These are phyloP conservation scores for Trichoderma sp. DNA, from an alignment of 2,329 filamentous ascomycete species.

Conservation along the genomic window DNA sequence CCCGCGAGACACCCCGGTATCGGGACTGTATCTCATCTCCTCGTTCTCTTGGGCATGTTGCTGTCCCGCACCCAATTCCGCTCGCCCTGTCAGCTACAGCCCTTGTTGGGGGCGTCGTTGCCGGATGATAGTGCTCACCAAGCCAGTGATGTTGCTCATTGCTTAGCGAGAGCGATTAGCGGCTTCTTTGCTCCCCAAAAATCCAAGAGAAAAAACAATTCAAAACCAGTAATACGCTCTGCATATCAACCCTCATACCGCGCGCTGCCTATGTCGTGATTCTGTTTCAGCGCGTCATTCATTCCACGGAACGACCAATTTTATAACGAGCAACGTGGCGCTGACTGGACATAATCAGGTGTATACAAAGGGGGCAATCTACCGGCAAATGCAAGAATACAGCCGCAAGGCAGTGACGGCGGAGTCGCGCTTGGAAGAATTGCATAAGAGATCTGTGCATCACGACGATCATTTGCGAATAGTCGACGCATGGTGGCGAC, in stretches of 20 bases:
- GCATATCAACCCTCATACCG: slow-evolving; percentile 20
- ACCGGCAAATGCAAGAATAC: slow-evolving; percentile 96
- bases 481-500: slow-evolving; percentile 91
- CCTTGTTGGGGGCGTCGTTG: slow-evolving; percentile 34
- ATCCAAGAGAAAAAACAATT: neutral
- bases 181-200: slow-evolving; percentile 28
- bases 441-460: slow-evolving; percentile 74
- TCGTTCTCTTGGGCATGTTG: neutral
- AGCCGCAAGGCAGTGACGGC: slow-evolving; percentile 84
- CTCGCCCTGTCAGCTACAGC: slow-evolving; percentile 30
- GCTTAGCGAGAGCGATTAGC: slow-evolving; percentile 36
- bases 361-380: slow-evolving; percentile 83
- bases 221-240: slow-evolving; percentile 20
- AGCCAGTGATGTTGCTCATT: slow-evolving; percentile 42
- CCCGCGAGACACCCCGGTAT: slow-evolving; percentile 13
- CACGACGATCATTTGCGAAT: slow-evolving; percentile 92
- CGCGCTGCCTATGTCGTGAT: slow-evolving; percentile 25
- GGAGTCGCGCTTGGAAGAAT: slow-evolving; percentile 77
- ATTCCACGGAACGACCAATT: slow-evolving; percentile 18
- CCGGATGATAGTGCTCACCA: slow-evolving; percentile 41
- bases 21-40: slow-evolving; percentile 1
- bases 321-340: slow-evolving; percentile 7
- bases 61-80: slow-evolving; percentile 2
- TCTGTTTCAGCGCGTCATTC: slow-evolving; percentile 19
- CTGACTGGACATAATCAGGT: slow-evolving; percentile 34